Evolutionary conservation across 306 rosid species (phyloP).

Genomic region (Pterocarpus santalinus): DNA sequence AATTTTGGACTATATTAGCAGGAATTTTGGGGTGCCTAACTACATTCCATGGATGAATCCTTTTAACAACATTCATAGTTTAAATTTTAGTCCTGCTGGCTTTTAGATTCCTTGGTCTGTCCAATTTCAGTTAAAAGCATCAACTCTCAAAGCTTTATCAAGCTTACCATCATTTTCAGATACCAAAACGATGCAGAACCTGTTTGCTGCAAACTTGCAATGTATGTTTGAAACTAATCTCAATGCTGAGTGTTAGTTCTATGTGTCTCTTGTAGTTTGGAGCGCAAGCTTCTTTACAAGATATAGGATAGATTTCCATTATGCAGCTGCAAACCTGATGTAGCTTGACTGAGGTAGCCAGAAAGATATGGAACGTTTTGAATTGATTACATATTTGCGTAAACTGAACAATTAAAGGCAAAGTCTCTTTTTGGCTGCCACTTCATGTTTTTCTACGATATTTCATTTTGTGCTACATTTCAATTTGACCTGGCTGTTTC

Average conservation of each 20-base stretch:
- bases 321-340: background rate
- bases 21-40: background rate
- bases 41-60: background rate
- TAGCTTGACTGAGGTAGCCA: background rate
- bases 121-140: slow-evolving; percentile 1
- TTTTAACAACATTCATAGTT: background rate
- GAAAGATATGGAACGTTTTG: background rate
- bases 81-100: background rate
- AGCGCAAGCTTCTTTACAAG: background rate
- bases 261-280: background rate
- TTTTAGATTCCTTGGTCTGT: slow-evolving; percentile 5
- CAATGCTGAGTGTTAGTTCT: background rate
- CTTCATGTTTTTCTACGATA: background rate
- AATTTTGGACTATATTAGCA: background rate
- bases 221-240: background rate
- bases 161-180: background rate
- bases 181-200: background rate
- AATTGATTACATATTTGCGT: background rate
- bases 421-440: background rate
- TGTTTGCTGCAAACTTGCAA: background rate
- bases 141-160: background rate
- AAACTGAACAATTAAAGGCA: background rate
- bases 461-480: slow-evolving; percentile 4
- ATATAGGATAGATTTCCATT: slow-evolving; percentile 6
- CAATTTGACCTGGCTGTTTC: slow-evolving; percentile 54